A percentile compares a stretch with the other conserved stretches of the same genome.
Conservation (phyloP, 306 rosid genomes). For the Begonia peltatifolia region DNA sequence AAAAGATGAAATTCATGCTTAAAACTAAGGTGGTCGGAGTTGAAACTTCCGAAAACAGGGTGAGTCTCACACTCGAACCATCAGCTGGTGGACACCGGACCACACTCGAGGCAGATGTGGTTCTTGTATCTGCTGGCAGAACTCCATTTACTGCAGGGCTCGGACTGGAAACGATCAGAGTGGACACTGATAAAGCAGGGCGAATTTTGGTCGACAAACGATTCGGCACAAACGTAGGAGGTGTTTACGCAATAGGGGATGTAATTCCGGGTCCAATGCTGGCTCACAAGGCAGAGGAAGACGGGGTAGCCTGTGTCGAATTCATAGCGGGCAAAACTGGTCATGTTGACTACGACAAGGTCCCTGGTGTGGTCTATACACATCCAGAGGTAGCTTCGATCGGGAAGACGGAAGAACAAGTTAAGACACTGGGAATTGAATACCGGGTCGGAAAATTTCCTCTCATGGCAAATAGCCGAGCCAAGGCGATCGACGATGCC, state of each 20-base stretch:
- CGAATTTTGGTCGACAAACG: slow-evolving; percentile 70
- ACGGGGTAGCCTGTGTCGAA: slow-evolving; percentile 97
- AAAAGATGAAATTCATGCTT: slow-evolving; percentile 80
- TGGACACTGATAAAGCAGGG: slow-evolving; percentile 72
- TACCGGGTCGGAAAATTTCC: slow-evolving; percentile 97
- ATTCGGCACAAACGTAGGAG: slow-evolving; percentile 59
- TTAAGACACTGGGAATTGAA: slow-evolving; percentile 48
- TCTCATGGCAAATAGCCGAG: slow-evolving; percentile 91
- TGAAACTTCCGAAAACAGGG: slow-evolving; percentile 74
- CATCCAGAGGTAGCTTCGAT: slow-evolving; percentile 91
- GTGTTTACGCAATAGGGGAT: slow-evolving; percentile 89
- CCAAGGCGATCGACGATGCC: slow-evolving; percentile 91
- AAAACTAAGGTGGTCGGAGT: slow-evolving; percentile 94
- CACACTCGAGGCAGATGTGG: slow-evolving; percentile 73
- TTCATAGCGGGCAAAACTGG: slow-evolving; percentile 92
- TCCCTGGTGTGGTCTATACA: slow-evolving; percentile 95
- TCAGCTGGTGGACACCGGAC: slow-evolving; percentile 87
- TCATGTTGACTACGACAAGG: slow-evolving; percentile 96
- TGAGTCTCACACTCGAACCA: slow-evolving; percentile 83
- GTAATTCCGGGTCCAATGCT: slow-evolving; percentile 98
- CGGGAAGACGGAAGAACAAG: slow-evolving; percentile 97
- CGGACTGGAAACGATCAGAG: slow-evolving; percentile 74
- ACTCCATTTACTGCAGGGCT: slow-evolving; percentile 80
- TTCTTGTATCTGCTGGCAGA: slow-evolving; percentile 97
- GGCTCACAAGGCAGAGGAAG: slow-evolving; percentile 99